Evolutionary conservation across 208 protist genomes (phyloP).

Genomic region (Plasmodiophora brassicae): DNA sequence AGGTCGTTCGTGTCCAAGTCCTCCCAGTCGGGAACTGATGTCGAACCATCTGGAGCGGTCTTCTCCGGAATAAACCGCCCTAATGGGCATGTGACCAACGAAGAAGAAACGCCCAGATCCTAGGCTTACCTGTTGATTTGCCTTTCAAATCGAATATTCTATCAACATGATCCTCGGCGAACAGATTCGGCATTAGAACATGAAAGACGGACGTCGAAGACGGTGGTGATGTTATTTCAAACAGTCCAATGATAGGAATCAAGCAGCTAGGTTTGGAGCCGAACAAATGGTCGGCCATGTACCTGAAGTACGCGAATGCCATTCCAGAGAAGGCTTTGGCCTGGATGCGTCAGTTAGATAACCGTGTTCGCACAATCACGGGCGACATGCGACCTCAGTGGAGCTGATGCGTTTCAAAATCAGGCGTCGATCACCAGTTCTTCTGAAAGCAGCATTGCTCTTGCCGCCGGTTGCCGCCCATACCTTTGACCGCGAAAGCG

Average conservation of each 20-base stretch:
- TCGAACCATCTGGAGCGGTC: neutral
- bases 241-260: neutral
- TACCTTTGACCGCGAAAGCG: neutral
- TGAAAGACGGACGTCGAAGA: neutral
- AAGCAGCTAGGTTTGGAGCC: neutral
- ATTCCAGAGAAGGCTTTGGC: neutral
- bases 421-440: neutral
- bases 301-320: neutral
- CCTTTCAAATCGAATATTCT: constrained; percentile 22
- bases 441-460: constrained; percentile 1
- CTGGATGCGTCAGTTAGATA: neutral
- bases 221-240: neutral
- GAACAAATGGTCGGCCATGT: neutral
- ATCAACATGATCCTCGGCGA: neutral
- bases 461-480: constrained; percentile 10
- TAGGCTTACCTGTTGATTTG: neutral
- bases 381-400: neutral
- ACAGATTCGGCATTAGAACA: neutral
- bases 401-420: neutral
- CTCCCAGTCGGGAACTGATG: neutral
- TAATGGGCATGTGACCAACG: neutral
- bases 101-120: neutral
- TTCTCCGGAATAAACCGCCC: neutral
- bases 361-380: neutral
- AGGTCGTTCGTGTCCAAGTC: neutral